These are phyloP conservation scores for Hypoxylon crocopeplum DNA, from an alignment of 495 filamentous ascomycete species.

Conservation along the genomic window DNA sequence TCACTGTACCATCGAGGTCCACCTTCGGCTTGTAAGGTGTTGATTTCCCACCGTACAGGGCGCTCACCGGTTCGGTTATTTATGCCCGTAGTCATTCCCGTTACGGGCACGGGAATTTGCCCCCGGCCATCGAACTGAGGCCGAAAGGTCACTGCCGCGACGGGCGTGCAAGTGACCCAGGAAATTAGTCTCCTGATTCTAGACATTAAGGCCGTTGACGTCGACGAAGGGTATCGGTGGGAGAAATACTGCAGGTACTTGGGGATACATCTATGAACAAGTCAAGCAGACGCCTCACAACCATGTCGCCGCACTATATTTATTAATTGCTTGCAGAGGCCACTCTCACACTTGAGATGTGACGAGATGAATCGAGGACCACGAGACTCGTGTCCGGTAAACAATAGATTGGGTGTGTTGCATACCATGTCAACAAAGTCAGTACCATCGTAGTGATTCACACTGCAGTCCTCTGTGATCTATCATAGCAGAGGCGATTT, in stretches of 20 bases:
- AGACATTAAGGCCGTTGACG: conserved; percentile 1
- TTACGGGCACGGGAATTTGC: conserved; percentile 39
- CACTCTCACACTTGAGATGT: too few relatives aligned
- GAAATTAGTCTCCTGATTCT: not conserved
- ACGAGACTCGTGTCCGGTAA: not conserved
- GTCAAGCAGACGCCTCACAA: not conserved
- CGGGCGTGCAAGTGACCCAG: conserved; percentile 8
- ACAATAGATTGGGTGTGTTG: not conserved
- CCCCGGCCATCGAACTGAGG: not conserved
- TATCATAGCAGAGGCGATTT: not conserved
- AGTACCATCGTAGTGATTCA: not conserved
- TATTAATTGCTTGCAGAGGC: not conserved
- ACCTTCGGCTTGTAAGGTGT: conserved; percentile 41
- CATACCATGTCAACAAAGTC: not conserved
- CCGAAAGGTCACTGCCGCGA: not conserved
- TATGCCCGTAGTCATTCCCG: conserved; percentile 47
- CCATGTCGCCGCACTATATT: not conserved
- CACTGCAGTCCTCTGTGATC: not conserved
- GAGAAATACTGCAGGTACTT: not conserved
- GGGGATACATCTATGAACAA: not conserved
- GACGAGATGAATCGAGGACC: not conserved
- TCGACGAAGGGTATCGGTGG: not conserved
- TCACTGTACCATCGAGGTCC: conserved; percentile 48
- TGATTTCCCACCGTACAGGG: conserved; percentile 49
- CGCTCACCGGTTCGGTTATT: conserved; percentile 41